Percentiles rank a stretch among this genome's conserved stretches.
These are phyloP conservation scores for Acanthamoeba culbertsoni DNA, from an alignment of 208 protist species.

Conservation along the genomic window DNA sequence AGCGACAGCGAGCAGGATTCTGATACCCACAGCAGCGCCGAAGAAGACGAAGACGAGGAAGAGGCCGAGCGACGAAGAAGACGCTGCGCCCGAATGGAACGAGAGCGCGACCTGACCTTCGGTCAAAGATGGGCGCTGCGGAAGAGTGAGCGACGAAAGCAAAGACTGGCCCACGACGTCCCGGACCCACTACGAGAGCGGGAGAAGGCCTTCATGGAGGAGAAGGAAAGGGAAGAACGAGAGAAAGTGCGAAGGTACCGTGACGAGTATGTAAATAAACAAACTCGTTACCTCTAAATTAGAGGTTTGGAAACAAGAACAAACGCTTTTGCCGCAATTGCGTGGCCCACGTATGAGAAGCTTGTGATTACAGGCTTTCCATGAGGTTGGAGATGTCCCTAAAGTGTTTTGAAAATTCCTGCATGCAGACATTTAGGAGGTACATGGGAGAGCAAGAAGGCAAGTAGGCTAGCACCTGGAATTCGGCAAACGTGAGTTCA, in stretches of 20 bases:
- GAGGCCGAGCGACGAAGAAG: not conserved
- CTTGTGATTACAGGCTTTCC: conserved; percentile 19
- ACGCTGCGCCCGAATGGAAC: not conserved
- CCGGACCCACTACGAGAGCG: not conserved
- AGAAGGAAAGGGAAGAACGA: not conserved
- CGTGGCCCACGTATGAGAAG: not conserved
- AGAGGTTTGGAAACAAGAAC: not conserved
- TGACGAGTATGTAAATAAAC: not conserved
- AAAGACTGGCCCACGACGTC: not conserved
- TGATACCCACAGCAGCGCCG: not conserved
- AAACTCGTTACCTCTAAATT: not conserved
- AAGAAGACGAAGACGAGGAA: not conserved
- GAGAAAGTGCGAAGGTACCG: not conserved
- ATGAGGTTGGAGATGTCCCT: conserved; percentile 37
- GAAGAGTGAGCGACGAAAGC: not conserved
- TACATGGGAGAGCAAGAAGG: not conserved
- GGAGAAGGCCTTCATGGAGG: conserved; percentile 31
- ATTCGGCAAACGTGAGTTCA: conserved; percentile 53
- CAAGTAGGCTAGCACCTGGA: conserved; percentile 9
- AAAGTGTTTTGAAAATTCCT: conserved; percentile 54
- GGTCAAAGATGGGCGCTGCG: conserved; percentile 7
- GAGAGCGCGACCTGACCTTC: not conserved
- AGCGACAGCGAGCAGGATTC: not conserved
- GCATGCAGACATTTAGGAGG: not conserved
- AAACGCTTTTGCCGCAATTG: not conserved